Base-by-base conservation (phyloP, 2,329 filamentous ascomycete genomes). In the Aureobasidium sp. region DNA sequence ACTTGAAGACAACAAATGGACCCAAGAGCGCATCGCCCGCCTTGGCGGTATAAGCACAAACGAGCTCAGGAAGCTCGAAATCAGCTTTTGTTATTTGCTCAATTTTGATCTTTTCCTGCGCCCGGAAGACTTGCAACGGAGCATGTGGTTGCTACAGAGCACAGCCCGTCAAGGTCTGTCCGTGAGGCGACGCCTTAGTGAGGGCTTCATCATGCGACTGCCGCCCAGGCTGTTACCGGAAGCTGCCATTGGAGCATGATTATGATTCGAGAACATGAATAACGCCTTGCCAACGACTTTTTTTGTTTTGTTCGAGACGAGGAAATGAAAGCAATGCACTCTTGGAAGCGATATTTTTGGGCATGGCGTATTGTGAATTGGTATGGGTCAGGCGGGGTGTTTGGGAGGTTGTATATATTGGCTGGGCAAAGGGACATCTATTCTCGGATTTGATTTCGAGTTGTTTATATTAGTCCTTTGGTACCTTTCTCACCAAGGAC, bases 1-100 rank as follows among this genome's bases (percentile, higher is more conserved):
- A 0, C 73, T 96, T n/a, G 91, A 98, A 68, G 91, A 97, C 67
- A 78, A 91, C 51, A 87, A 85, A 61, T 95, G 94, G 71, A 81
- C 88, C 7, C 91, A 96, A 70, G 78, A 78, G 56, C 85, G 89
- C 53, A 83, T 96, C 59, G 84, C 91, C 16, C 86, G 84, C 59
- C 90, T 97, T 1, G 91, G 93, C 37, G 91, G 91, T 16, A 89
- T 97, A 14, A 88, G 81, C 63, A 86, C 88, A 65, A 73, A 75
- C 16, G 90, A 97, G 70, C 77, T 98, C 48, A 86, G 86, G 35
- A 79, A 86, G 56, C 72, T 97, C 37, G 93, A 97, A 73, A 87
- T 97, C 57, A 90, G 86, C 41, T 64, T 77, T 10, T 75, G 74
- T 56, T 77, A 74, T 54, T 71, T 95, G 55, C 83, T 85, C n/a